These are phyloP conservation scores for Laguncularia racemosa DNA, from an alignment of 345 rosid species.

Conservation along the genomic window DNA sequence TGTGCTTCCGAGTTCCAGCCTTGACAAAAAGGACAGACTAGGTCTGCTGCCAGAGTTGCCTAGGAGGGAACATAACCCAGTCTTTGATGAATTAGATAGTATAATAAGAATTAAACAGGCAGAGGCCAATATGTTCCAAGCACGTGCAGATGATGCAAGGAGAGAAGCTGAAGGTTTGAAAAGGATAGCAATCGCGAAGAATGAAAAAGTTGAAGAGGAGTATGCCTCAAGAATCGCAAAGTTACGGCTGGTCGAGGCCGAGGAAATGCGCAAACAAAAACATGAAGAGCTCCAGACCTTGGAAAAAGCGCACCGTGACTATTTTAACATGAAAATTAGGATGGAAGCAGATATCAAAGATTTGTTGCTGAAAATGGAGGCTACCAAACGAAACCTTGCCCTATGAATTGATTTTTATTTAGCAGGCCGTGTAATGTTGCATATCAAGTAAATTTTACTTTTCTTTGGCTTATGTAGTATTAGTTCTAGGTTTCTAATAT, in stretches of 20 bases:
- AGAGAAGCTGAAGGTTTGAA: slow-evolving; percentile 84
- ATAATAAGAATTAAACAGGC: slow-evolving; percentile 78
- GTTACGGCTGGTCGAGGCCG: slow-evolving; percentile 48
- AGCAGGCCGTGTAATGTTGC: no score
- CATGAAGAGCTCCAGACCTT: slow-evolving; percentile 61
- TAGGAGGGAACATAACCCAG: slow-evolving; percentile 47
- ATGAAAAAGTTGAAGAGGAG: slow-evolving; percentile 73
- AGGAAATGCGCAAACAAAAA: slow-evolving; percentile 60
- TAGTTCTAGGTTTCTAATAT: no score
- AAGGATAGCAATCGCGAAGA: slow-evolving; percentile 66
- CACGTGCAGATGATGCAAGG: slow-evolving; percentile 84
- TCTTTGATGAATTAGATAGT: slow-evolving; percentile 83
- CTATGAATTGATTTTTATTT: slow-evolving; percentile 20
- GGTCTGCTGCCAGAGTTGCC: slow-evolving; percentile 33
- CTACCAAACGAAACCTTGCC: slow-evolving; percentile 59
- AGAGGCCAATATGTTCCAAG: slow-evolving; percentile 87
- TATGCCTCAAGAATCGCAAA: slow-evolving; percentile 47
- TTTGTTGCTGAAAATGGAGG: slow-evolving; percentile 77
- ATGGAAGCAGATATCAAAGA: slow-evolving; percentile 92
- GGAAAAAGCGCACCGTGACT: slow-evolving; percentile 73
- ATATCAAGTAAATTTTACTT: no score
- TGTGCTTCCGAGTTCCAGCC: slow-evolving; percentile 35
- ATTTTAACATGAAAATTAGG: slow-evolving; percentile 68
- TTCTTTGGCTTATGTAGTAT: no score
- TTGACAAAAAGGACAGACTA: slow-evolving; percentile 41